Conservation (phyloP, 1,139 yeast species). For the Casaregolazyma lundiana region DNA sequence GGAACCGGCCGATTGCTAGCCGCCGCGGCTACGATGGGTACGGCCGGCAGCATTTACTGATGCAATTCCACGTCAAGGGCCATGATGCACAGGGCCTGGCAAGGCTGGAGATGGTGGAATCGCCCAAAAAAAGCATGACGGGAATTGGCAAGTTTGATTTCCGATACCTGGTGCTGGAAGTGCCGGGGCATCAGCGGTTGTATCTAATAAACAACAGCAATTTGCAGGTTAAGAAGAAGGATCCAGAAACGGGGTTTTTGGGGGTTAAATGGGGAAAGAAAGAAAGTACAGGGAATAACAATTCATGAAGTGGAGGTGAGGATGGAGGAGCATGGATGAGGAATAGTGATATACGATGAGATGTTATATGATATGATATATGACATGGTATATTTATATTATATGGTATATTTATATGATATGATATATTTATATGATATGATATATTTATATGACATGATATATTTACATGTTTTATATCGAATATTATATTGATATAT, state of each 20-base stretch:
- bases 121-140: constrained; percentile 22
- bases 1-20: constrained; percentile 74
- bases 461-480: too few relatives aligned
- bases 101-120: constrained; percentile 63
- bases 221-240: constrained; percentile 30
- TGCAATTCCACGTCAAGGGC: constrained; percentile 86
- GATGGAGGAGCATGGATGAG: too few relatives aligned
- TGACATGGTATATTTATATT: too few relatives aligned
- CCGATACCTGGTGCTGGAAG: constrained; percentile 70
- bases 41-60: constrained; percentile 73
- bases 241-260: constrained; percentile 51
- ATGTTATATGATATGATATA: too few relatives aligned
- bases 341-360: too few relatives aligned
- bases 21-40: constrained; percentile 52
- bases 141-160: constrained; percentile 66
- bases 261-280: constrained; percentile 80
- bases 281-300: not conserved
- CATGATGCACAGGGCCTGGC: constrained; percentile 57
- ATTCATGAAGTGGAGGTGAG: too few relatives aligned
- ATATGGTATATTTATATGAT: too few relatives aligned
- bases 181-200: constrained; percentile 62
- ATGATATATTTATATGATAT: too few relatives aligned
- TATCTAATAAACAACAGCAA: constrained; percentile 60
- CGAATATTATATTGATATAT: too few relatives aligned
- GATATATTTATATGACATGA: too few relatives aligned